A percentile compares a stretch with the other conserved stretches of the same genome.
phyloP scores from a whole-genome alignment of 306 rosid genomes.

The Cucumis hystrix region DNA sequence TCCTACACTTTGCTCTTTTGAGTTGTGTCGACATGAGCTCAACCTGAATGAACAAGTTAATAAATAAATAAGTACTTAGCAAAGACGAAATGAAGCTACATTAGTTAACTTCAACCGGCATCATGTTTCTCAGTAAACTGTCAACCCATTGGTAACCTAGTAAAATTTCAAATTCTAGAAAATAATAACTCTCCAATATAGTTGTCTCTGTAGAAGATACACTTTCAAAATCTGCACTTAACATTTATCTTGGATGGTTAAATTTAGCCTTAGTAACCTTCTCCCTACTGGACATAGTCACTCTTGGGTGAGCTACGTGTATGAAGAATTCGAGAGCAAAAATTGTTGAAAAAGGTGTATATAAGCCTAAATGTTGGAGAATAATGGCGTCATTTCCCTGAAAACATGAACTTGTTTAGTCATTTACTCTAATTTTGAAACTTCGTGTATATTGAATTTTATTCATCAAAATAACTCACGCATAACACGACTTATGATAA shows the following conservation, averaged over 20 bases:
- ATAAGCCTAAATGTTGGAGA: not conserved
- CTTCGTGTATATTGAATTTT: not conserved
- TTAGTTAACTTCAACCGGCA: not conserved
- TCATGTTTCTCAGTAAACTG: not conserved
- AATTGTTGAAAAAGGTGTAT: not conserved
- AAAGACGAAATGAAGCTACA: not conserved
- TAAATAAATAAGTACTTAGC: not conserved
- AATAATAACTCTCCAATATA: not conserved
- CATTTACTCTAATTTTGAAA: not conserved
- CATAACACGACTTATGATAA: not conserved
- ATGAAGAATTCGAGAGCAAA: not conserved
- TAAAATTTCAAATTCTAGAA: not conserved
- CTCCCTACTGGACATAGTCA: not conserved
- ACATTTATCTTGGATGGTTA: not conserved
- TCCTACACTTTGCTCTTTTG: constrained; percentile 46
- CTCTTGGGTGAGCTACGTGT: not conserved
- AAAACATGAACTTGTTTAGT: not conserved
- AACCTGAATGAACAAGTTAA: constrained; percentile 33
- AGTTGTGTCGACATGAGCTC: constrained; percentile 76
- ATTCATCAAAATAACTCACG: not conserved
- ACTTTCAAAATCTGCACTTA: not conserved
- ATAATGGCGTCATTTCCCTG: not conserved
- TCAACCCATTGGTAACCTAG: not conserved
- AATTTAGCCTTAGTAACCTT: not conserved
- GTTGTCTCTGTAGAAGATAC: not conserved